phyloP scores from a whole-genome alignment of 352 stramenopile genomes.

The Pythium dissotocum region DNA sequence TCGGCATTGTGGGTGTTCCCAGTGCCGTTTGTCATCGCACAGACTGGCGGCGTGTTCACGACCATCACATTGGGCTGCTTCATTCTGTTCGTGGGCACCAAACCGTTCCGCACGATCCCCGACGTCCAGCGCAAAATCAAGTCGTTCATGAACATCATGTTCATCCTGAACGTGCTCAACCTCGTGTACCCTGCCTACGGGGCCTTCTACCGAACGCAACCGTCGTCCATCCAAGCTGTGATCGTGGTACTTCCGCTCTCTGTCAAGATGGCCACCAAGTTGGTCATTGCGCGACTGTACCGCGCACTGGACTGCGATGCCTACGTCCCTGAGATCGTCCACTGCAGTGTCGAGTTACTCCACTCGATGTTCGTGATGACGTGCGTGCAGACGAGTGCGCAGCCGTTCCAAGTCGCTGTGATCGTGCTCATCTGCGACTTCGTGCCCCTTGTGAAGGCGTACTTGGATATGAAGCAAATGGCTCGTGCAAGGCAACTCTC shows the following conservation, averaged over 20 bases:
- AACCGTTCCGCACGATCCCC: neutral
- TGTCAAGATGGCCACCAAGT: neutral
- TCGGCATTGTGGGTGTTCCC: slow-evolving; percentile 4
- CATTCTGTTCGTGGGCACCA: neutral
- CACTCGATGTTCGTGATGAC: neutral
- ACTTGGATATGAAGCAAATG: neutral
- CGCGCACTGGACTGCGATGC: neutral
- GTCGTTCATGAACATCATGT: neutral
- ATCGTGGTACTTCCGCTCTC: neutral
- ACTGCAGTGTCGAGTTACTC: slow-evolving; percentile 1
- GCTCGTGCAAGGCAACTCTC: neutral
- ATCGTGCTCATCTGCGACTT: slow-evolving; percentile 1
- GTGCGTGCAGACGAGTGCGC: neutral
- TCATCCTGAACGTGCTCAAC: neutral
- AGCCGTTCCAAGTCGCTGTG: neutral
- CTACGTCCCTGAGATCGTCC: neutral
- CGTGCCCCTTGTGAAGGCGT: neutral
- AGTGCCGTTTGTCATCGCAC: neutral
- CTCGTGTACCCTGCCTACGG: neutral
- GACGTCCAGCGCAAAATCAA: neutral
- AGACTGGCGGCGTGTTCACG: neutral
- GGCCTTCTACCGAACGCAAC: neutral
- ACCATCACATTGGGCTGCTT: neutral
- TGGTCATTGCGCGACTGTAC: neutral
- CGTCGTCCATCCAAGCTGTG: neutral